phyloP scores from a whole-genome alignment of 805 yeast genomes.

The Barnettozyma populi region DNA sequence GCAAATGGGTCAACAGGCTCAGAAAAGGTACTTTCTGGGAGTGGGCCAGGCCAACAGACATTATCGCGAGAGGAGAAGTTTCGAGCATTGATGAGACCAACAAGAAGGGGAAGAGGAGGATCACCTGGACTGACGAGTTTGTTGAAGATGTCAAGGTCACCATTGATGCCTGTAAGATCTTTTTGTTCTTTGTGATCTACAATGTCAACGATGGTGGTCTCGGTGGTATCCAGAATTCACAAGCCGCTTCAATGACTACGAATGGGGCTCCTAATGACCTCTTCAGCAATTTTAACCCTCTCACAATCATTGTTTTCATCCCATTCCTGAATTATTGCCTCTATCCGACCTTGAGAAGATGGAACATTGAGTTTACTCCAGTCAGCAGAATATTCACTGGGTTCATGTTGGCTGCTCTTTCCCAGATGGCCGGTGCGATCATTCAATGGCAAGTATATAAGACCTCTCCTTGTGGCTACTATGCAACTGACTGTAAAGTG shows the following conservation, averaged over 20 bases:
- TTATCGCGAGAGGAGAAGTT: constrained; percentile 37
- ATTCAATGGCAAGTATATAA: constrained; percentile 63
- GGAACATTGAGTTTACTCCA: constrained; percentile 53
- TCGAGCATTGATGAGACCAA: constrained; percentile 6
- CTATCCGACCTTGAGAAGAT: constrained; percentile 45
- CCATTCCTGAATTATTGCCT: constrained; percentile 58
- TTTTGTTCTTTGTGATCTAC: constrained; percentile 62
- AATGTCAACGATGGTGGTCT: constrained; percentile 69
- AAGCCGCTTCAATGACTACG: constrained; percentile 64
- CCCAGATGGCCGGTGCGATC: constrained; percentile 39
- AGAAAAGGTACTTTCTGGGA: constrained; percentile 40
- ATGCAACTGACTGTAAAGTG: constrained; percentile 46
- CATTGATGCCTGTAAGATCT: constrained; percentile 64
- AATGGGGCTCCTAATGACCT: constrained; percentile 78
- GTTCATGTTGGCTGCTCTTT: constrained; percentile 51
- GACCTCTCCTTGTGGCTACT: constrained; percentile 67
- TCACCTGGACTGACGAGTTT: constrained; percentile 57
- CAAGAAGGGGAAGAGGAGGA: constrained; percentile 17
- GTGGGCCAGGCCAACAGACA: constrained; percentile 50
- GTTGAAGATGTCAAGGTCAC: constrained; percentile 69
- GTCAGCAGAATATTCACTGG: constrained; percentile 67
- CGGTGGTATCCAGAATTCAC: constrained; percentile 33
- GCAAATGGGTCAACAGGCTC: constrained; percentile 37
- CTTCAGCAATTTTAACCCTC: constrained; percentile 67
- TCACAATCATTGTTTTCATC: constrained; percentile 68